Conservation (phyloP, 2,329 filamentous ascomycete genomes). For the Pseudogymnoascus sp. region DNA sequence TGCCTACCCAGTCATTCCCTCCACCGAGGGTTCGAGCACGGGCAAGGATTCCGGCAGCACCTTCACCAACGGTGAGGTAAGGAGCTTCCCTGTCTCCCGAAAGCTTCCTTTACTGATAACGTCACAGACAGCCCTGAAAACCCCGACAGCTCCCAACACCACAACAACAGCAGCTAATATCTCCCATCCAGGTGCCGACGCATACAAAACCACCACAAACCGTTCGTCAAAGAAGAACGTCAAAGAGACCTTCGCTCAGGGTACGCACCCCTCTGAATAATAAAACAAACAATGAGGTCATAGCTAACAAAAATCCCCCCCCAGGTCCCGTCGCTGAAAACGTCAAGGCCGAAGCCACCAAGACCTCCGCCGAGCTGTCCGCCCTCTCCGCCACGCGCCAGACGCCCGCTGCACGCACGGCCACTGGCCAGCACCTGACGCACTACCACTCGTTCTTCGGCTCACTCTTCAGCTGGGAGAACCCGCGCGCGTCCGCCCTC, state of each 20-base stretch:
- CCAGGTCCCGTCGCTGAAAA: slow-evolving; percentile 52
- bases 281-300: slow-evolving; percentile 7
- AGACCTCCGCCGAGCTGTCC: slow-evolving; percentile 47
- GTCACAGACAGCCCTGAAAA: not conserved
- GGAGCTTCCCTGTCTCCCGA: not conserved
- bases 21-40: not conserved
- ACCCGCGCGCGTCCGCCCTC: slow-evolving; percentile 57
- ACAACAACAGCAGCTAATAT: slow-evolving; percentile 19
- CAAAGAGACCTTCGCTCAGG: slow-evolving; percentile 33
- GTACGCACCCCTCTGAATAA: not conserved
- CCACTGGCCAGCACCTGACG: slow-evolving; percentile 54
- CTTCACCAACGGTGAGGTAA: not conserved
- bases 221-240: slow-evolving; percentile 27
- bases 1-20: not conserved
- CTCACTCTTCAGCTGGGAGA: slow-evolving; percentile 61
- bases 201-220: slow-evolving; percentile 25
- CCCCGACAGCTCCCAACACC: not conserved
- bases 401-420: slow-evolving; percentile 44
- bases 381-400: slow-evolving; percentile 50
- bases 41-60: not conserved
- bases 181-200: slow-evolving; percentile 21
- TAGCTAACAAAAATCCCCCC: slow-evolving; percentile 14
- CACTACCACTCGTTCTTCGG: slow-evolving; percentile 66
- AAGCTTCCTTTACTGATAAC: not conserved
- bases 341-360: slow-evolving; percentile 45